Evolutionary conservation across 176 grass and related monocot species (phyloP).

Genomic region (Aegilops sharonensis): DNA sequence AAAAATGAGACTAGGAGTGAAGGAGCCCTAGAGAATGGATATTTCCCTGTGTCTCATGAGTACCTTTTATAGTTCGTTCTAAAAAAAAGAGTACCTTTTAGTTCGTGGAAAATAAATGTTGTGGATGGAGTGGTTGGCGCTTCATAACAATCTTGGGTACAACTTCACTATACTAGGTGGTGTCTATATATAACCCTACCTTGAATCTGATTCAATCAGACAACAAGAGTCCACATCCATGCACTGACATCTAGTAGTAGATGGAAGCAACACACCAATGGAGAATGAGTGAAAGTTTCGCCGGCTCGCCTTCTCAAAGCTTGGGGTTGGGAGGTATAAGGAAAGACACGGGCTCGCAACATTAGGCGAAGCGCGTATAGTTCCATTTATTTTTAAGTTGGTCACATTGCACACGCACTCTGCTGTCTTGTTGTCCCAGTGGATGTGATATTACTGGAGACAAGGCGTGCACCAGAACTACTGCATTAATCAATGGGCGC

Average conservation of each 20-base stretch:
- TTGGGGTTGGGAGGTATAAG: neutral
- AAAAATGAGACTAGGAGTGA: too few relatives aligned
- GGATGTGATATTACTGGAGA: too few relatives aligned
- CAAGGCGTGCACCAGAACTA: too few relatives aligned
- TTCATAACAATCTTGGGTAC: neutral
- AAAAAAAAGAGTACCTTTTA: neutral
- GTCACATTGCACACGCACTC: neutral
- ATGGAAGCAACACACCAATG: neutral
- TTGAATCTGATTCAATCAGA: neutral
- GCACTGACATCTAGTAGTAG: neutral
- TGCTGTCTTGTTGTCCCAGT: too few relatives aligned
- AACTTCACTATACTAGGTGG: neutral
- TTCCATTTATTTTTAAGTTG: neutral
- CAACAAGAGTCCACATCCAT: neutral
- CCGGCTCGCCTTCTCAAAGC: neutral
- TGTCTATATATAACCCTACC: neutral
- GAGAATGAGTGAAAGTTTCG: neutral
- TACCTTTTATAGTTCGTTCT: too few relatives aligned
- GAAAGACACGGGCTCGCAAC: neutral
- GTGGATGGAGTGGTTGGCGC: neutral
- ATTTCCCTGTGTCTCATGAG: neutral
- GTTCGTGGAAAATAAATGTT: neutral
- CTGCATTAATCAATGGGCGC: too few relatives aligned
- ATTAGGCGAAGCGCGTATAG: neutral
- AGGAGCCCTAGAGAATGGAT: neutral